Conservation (phyloP, 805 yeast genomes). For the Peterozyma xylosa region DNA sequence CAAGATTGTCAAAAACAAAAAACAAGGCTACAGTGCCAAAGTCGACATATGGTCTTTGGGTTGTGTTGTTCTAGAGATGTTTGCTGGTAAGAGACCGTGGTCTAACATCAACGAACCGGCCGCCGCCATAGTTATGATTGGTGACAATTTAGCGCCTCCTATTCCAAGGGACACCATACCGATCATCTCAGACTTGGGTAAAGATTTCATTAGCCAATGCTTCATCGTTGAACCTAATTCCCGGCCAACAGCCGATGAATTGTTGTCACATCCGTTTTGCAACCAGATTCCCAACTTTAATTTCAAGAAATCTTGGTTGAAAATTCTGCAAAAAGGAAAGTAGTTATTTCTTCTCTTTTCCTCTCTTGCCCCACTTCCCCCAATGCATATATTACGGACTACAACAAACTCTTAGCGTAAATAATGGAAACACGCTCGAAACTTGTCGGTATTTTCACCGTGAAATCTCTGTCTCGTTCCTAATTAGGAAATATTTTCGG, state of each 20-base stretch:
- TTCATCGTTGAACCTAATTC: conserved; percentile 71
- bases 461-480: too few species aligned
- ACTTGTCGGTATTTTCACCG: too few species aligned
- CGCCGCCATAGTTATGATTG: conserved; percentile 86
- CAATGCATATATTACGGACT: too few species aligned
- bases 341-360: too few species aligned
- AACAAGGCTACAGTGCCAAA: conserved; percentile 94
- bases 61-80: conserved; percentile 95
- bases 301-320: conserved; percentile 23
- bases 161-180: conserved; percentile 83
- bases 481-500: too few species aligned
- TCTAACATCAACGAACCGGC: conserved; percentile 81
- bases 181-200: conserved; percentile 56
- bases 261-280: conserved; percentile 47
- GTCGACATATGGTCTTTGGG: conserved; percentile 98
- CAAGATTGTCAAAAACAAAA: conserved; percentile 50
- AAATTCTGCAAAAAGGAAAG: too few species aligned
- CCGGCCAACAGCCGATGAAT: conserved; percentile 78
- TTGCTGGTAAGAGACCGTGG: conserved; percentile 97
- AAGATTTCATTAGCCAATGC: conserved; percentile 66
- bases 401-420: too few species aligned
- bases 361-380: too few species aligned
- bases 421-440: too few species aligned
- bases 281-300: conserved; percentile 30
- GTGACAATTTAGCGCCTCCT: conserved; percentile 88